A percentile compares a stretch with the other conserved stretches of the same genome.
phyloP scores from a whole-genome alignment of 148 eudicot genomes.

The Vaccinium corymbosum region DNA sequence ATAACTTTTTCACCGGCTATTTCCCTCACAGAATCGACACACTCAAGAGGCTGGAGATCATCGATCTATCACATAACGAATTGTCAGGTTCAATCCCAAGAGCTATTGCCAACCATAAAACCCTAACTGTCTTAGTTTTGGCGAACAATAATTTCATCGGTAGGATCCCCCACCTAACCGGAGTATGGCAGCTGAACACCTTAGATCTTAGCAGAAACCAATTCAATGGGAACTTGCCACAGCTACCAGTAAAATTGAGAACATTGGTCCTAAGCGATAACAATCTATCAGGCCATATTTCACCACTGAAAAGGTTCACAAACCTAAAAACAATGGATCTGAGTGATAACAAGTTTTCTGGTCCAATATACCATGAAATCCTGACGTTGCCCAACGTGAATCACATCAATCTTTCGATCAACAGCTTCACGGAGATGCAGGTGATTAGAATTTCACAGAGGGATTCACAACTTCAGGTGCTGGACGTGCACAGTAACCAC shows the following conservation, averaged over 20 bases:
- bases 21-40: conserved; percentile 34
- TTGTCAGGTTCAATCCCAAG: conserved; percentile 54
- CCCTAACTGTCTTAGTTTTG: conserved; percentile 34
- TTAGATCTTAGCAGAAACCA: conserved; percentile 57
- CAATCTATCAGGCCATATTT: conserved; percentile 52
- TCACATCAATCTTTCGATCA: conserved; percentile 43
- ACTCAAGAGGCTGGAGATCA: conserved; percentile 38
- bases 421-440: conserved; percentile 47
- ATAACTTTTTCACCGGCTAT: conserved; percentile 52
- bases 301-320: conserved; percentile 32
- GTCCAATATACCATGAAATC: conserved; percentile 34
- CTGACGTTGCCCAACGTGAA: conserved; percentile 44
- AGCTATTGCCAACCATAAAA: conserved; percentile 33
- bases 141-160: conserved; percentile 54
- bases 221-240: conserved; percentile 49
- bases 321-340: conserved; percentile 39
- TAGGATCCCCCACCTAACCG: conserved; percentile 44
- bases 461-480: conserved; percentile 32
- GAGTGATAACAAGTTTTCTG: conserved; percentile 61
- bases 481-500: conserved; percentile 54
- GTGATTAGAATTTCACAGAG: conserved; percentile 32
- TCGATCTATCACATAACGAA: conserved; percentile 52
- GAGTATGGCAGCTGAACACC: conserved; percentile 57
- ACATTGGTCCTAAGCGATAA: conserved; percentile 39
- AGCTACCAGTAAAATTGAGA: conserved; percentile 43